Percentiles rank a stretch among this genome's conserved stretches.
phyloP scores from a whole-genome alignment of 2,329 filamentous ascomycete species.

The Dactylellina leptospora region DNA sequence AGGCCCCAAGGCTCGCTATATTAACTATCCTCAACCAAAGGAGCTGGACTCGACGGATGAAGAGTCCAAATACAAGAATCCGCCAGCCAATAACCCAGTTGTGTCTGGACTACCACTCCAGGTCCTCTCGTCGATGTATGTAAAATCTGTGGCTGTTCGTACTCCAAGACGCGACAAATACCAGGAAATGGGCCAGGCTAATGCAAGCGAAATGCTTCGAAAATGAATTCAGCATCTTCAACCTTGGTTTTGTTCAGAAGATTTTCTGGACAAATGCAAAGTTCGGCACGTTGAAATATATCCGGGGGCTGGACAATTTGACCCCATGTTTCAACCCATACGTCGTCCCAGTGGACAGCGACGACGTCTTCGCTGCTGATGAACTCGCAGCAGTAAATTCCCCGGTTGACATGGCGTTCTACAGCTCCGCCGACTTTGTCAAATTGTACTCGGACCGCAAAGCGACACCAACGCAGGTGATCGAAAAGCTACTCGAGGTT shows the following conservation, averaged over 20 bases:
- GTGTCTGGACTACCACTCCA: constrained; percentile 31
- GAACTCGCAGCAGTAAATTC: constrained; percentile 62
- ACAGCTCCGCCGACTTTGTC: constrained; percentile 81
- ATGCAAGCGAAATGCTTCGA: not conserved
- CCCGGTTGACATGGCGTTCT: constrained; percentile 64
- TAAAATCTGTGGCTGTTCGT: no score
- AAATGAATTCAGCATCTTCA: constrained; percentile 65
- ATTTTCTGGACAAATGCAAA: constrained; percentile 75
- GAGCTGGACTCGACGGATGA: constrained; percentile 23
- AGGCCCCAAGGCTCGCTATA: constrained; percentile 26
- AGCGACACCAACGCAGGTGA: constrained; percentile 65
- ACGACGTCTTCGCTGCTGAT: constrained; percentile 56
- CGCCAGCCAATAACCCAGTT: constrained; percentile 41
- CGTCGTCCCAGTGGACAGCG: constrained; percentile 61
- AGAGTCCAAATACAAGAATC: constrained; percentile 43
- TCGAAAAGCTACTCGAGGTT: constrained; percentile 66
- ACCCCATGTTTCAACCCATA: constrained; percentile 63
- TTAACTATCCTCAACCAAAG: constrained; percentile 46
- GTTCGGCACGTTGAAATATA: constrained; percentile 68
- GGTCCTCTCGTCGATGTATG: constrained; percentile 35
- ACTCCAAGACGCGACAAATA: not conserved
- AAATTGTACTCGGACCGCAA: constrained; percentile 66
- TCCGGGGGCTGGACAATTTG: constrained; percentile 66
- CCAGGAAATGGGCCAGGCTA: not conserved
- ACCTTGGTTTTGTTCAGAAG: constrained; percentile 70